Conservation (phyloP, 2,329 filamentous ascomycete species). For the Byssothecium circinans region DNA sequence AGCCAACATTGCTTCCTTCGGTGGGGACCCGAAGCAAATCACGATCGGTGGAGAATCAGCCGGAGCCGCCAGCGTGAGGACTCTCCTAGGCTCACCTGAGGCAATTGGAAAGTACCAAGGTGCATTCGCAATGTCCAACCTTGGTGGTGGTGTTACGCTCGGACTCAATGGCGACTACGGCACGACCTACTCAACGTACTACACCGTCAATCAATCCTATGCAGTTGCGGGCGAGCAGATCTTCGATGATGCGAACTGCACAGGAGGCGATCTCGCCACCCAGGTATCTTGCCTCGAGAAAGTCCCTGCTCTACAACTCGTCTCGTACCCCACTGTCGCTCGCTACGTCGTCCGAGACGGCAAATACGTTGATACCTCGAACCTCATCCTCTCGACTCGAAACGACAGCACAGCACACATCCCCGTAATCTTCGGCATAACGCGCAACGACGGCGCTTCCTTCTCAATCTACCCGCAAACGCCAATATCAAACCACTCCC, state of each 20-base stretch:
- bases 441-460: slow-evolving; percentile 58
- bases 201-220: slow-evolving; percentile 56
- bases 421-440: slow-evolving; percentile 59
- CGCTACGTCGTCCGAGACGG: slow-evolving; percentile 63
- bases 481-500: slow-evolving; percentile 45
- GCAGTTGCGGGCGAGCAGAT: slow-evolving; percentile 54
- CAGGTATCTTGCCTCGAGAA: slow-evolving; percentile 58
- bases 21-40: slow-evolving; percentile 51
- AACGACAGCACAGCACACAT: slow-evolving; percentile 53
- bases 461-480: slow-evolving; percentile 54
- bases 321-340: slow-evolving; percentile 46
- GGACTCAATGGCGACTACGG: slow-evolving; percentile 60
- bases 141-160: slow-evolving; percentile 59
- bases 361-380: slow-evolving; percentile 55
- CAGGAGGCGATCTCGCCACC: slow-evolving; percentile 46
- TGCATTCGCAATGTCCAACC: slow-evolving; percentile 54
- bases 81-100: slow-evolving; percentile 55
- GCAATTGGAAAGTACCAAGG: slow-evolving; percentile 53
- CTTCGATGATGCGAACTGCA: slow-evolving; percentile 57
- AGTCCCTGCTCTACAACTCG: slow-evolving; percentile 49
- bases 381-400: slow-evolving; percentile 49
- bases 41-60: slow-evolving; percentile 54
- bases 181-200: slow-evolving; percentile 61
- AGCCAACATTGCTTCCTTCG: slow-evolving; percentile 51
- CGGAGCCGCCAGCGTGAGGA: slow-evolving; percentile 59